phyloP scores from a whole-genome alignment of 345 rosid species.

The Arabis alpina region DNA sequence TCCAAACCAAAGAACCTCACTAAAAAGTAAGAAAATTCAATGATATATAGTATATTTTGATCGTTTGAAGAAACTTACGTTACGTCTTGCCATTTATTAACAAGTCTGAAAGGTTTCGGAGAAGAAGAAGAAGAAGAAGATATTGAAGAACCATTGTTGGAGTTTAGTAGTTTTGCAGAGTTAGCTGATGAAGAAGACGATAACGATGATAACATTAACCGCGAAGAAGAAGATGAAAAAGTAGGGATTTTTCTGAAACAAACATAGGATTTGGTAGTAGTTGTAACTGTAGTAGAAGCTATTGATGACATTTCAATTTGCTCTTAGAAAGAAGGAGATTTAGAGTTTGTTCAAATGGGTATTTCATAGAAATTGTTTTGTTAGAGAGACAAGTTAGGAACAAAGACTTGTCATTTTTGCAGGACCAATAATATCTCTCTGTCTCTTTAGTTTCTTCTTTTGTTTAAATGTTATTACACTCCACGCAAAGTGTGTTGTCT shows the following conservation, averaged over 20 bases:
- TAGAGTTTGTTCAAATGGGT: conserved; percentile 2
- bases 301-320: conserved; percentile 35
- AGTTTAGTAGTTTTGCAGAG: conserved; percentile 27
- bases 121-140: conserved; percentile 30
- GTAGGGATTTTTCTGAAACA: conserved; percentile 19
- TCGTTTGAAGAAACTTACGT: conserved; percentile 29
- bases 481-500: conserved; percentile 43
- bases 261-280: background rate
- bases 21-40: background rate
- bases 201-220: background rate
- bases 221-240: conserved; percentile 22
- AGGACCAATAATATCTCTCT: conserved; percentile 8
- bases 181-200: conserved; percentile 11
- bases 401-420: conserved; percentile 29
- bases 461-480: conserved; percentile 26
- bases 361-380: background rate
- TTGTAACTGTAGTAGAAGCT: conserved; percentile 26
- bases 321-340: conserved; percentile 16
- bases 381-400: conserved; percentile 25
- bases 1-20: conserved; percentile 3
- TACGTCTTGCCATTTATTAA: conserved; percentile 42
- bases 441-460: background rate
- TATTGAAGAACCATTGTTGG: conserved; percentile 1
- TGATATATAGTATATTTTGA: background rate
- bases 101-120: conserved; percentile 33